Evolutionary conservation across 202 grass and related monocot species (phyloP).

Genomic region (Eragrostis tef): DNA sequence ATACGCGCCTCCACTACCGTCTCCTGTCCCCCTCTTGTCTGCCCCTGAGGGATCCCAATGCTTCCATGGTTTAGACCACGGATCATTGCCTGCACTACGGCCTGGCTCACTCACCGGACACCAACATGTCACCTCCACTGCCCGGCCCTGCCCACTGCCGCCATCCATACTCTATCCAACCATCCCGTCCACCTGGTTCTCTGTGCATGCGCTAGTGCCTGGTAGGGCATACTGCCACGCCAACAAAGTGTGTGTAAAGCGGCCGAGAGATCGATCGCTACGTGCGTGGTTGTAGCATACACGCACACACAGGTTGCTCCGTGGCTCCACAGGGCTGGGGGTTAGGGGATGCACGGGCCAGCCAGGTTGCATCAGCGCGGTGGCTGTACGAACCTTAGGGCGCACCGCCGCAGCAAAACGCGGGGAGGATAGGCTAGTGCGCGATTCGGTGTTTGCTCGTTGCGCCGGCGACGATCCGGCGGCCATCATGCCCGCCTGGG

Average conservation of each 20-base stretch:
- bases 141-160: constrained; percentile 30
- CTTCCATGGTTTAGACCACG: constrained; percentile 43
- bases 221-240: constrained; percentile 41
- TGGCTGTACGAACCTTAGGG: constrained; percentile 52
- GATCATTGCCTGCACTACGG: constrained; percentile 62
- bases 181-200: constrained; percentile 22
- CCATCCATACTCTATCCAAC: constrained; percentile 1
- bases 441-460: constrained; percentile 34
- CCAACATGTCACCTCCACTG: constrained; percentile 58
- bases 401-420: constrained; percentile 49
- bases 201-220: constrained; percentile 36
- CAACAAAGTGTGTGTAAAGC: constrained; percentile 33
- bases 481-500: constrained; percentile 42
- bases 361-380: constrained; percentile 49
- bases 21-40: constrained; percentile 61
- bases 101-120: constrained; percentile 44
- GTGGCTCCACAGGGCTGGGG: constrained; percentile 45
- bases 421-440: constrained; percentile 33
- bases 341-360: constrained; percentile 29
- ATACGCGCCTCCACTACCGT: constrained; percentile 43
- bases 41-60: constrained; percentile 51
- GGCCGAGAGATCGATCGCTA: constrained; percentile 7
- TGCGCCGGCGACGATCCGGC: constrained; percentile 54
- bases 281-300: background rate
- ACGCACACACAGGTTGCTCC: background rate